Evolutionary conservation across 768 basidiomycete species (phyloP).

Genomic region (Epithele typhae): DNA sequence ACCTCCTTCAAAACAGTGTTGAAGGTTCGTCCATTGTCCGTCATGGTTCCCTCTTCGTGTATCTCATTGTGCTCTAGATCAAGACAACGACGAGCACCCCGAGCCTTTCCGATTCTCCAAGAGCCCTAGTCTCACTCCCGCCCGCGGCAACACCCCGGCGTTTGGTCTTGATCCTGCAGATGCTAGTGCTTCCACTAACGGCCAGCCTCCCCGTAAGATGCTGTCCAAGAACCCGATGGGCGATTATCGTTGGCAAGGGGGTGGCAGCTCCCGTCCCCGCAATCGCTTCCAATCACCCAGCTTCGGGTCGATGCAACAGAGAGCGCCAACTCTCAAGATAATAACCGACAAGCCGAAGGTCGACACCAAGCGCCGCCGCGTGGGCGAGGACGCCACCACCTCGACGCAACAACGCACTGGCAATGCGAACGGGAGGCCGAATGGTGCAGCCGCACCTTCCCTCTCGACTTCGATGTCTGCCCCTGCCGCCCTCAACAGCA

Average conservation of each 20-base stretch:
- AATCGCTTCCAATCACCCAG: conserved; percentile 74
- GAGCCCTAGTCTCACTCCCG: conserved; percentile 34
- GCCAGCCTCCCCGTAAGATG: conserved; percentile 44
- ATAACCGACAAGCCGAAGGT: conserved; percentile 35
- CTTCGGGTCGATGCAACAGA: conserved; percentile 53
- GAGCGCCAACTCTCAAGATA: conserved; percentile 38
- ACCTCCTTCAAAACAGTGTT: conserved; percentile 49
- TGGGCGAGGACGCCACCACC: conserved; percentile 42
- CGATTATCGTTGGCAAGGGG: conserved; percentile 68
- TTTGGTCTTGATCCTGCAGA: conserved; percentile 13
- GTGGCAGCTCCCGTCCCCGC: conserved; percentile 61
- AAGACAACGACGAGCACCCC: conserved; percentile 32
- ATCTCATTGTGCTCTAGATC: conserved; percentile 8
- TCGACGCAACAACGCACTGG: conserved; percentile 31
- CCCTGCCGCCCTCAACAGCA: conserved; percentile 12
- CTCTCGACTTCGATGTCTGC: conserved; percentile 22
- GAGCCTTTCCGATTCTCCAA: conserved; percentile 65
- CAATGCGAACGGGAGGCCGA: conserved; percentile 3
- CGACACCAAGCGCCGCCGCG: conserved; percentile 60
- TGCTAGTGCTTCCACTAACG: conserved; percentile 3
- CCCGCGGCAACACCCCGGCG: conserved; percentile 18
- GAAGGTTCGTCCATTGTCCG: conserved; percentile 37
- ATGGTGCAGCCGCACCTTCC: conserved; percentile 17
- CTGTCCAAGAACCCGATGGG: conserved; percentile 74
- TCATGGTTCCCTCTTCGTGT: not conserved